Evolutionary conservation across 2,329 filamentous ascomycete species (phyloP).

Genomic region (Raffaelea deltoideospora): DNA sequence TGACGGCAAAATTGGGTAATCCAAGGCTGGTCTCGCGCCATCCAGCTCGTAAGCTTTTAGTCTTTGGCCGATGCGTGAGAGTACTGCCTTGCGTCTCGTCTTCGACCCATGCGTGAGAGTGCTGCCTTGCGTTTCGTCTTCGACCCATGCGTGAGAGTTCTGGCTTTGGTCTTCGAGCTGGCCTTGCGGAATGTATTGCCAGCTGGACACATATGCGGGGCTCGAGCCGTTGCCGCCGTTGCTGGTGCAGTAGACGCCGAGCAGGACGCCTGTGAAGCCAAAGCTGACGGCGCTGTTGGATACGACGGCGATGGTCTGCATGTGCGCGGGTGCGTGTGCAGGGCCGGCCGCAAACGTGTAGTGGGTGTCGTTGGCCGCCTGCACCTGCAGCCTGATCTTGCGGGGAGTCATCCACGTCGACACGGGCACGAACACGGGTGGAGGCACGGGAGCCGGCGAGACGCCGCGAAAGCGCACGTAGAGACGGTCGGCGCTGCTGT

Average conservation of each 20-base stretch:
- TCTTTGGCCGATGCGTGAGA: no score
- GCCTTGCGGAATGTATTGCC: slow-evolving; percentile 26
- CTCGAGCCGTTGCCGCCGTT: slow-evolving; percentile 29
- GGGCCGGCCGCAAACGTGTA: slow-evolving; percentile 24
- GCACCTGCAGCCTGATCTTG: slow-evolving; percentile 23
- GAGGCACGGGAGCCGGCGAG: not conserved
- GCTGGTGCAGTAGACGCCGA: slow-evolving; percentile 36
- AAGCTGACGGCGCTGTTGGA: slow-evolving; percentile 22
- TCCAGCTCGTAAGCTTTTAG: no score
- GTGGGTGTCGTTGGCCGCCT: slow-evolving; percentile 28
- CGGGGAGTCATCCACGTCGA: not conserved
- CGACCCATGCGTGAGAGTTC: no score
- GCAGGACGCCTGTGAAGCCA: slow-evolving; percentile 29
- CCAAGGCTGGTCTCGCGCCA: no score
- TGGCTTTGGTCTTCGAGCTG: slow-evolving; percentile 20
- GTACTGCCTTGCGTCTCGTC: no score
- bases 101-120: no score
- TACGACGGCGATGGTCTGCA: slow-evolving; percentile 17
- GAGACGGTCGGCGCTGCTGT: no score
- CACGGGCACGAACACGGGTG: no score
- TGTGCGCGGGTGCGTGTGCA: slow-evolving; percentile 15
- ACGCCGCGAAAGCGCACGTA: no score
- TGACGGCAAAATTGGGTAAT: no score
- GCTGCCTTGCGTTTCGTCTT: no score
- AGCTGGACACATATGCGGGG: slow-evolving; percentile 30